phyloP scores from a whole-genome alignment of 2,329 filamentous ascomycete genomes.

The Helotiales sp. region DNA sequence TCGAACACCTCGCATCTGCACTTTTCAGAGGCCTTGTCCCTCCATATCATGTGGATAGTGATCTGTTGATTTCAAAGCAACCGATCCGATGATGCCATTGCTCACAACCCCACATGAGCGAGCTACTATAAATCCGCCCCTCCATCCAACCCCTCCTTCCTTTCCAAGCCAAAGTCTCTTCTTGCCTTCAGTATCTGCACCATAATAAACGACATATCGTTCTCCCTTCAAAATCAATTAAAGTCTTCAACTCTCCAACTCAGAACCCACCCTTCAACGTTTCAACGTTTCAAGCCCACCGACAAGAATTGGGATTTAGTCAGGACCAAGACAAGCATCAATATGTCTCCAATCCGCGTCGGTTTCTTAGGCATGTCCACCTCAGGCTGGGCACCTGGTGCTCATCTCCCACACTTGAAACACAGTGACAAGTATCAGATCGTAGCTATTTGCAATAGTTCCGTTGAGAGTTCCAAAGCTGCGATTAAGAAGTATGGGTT shows the following conservation, averaged over 20 bases:
- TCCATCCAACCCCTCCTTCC: neutral
- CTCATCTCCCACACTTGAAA: constrained; percentile 45
- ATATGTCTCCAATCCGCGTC: constrained; percentile 34
- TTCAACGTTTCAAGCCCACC: neutral
- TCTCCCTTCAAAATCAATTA: too few species aligned
- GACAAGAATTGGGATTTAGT: neutral
- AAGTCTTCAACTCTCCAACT: too few species aligned
- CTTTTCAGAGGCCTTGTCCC: too few species aligned
- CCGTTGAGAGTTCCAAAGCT: constrained; percentile 47
- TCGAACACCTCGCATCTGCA: neutral
- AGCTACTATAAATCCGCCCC: neutral
- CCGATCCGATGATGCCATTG: neutral
- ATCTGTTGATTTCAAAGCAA: constrained; percentile 15
- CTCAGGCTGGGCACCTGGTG: constrained; percentile 43
- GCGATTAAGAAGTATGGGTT: constrained; percentile 50
- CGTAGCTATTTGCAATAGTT: constrained; percentile 56
- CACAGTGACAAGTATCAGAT: constrained; percentile 48
- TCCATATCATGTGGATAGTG: neutral
- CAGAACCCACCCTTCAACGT: too few species aligned
- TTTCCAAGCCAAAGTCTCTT: neutral
- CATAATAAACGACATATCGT: too few species aligned
- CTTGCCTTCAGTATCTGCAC: too few species aligned
- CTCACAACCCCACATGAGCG: neutral
- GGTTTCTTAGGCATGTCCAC: constrained; percentile 36
- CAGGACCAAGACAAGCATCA: neutral